These are phyloP conservation scores for Neurospora tetrasperma DNA, from an alignment of 495 filamentous ascomycete species.

Conservation along the genomic window DNA sequence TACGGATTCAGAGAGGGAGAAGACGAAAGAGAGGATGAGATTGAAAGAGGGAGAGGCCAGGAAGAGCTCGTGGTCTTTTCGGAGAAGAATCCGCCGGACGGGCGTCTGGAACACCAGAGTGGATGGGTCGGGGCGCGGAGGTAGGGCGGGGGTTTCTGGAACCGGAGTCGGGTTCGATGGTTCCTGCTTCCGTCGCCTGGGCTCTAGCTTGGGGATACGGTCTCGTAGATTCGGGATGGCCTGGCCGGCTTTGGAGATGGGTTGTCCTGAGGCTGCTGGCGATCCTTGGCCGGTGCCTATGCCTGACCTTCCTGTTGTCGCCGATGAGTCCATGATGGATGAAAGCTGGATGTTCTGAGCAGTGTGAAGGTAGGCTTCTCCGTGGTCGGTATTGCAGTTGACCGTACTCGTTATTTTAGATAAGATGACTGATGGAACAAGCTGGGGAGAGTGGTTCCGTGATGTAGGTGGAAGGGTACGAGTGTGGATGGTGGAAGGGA, in stretches of 20 bases:
- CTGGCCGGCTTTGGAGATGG: not conserved
- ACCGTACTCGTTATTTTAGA: not conserved
- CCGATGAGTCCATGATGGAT: slow-evolving; percentile 7
- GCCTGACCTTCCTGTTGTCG: slow-evolving; percentile 6
- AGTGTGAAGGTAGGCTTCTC: not conserved
- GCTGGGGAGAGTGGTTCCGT: not conserved
- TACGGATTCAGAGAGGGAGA: slow-evolving; percentile 74
- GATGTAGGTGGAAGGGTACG: not conserved
- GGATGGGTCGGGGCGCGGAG: slow-evolving; percentile 56
- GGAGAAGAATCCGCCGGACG: slow-evolving; percentile 66
- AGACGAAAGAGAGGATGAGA: slow-evolving; percentile 74
- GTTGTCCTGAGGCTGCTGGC: not conserved
- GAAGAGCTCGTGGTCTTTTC: slow-evolving; percentile 72
- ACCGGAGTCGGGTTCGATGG: slow-evolving; percentile 49
- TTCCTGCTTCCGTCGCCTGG: slow-evolving; percentile 46
- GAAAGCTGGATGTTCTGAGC: slow-evolving; percentile 5
- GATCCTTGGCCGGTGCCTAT: not conserved
- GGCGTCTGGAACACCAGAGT: slow-evolving; percentile 55
- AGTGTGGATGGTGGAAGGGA: not conserved
- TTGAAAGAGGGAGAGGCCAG: slow-evolving; percentile 65
- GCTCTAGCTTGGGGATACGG: slow-evolving; percentile 58
- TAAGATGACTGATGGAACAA: slow-evolving; percentile 1
- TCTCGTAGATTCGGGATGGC: slow-evolving; percentile 48
- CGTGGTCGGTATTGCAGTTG: not conserved
- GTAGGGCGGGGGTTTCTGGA: slow-evolving; percentile 61